Evolutionary conservation across 73 alveolate genomes (phyloP).

Genomic region (Uronychia setigera): DNA sequence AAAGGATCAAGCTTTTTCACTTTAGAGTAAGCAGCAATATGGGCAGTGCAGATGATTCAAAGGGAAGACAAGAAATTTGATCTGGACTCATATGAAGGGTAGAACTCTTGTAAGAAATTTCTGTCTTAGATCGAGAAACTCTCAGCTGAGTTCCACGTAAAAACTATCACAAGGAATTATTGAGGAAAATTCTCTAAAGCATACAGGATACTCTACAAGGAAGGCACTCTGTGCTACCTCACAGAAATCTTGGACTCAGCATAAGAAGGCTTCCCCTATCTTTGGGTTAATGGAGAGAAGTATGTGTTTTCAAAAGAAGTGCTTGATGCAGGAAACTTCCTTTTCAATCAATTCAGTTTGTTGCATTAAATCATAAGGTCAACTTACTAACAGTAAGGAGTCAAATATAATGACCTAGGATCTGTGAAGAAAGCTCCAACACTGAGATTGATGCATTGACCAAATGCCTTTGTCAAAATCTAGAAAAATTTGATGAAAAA

Average conservation of each 20-base stretch:
- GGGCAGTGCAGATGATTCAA: conserved; percentile 51
- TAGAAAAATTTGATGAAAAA: conserved; percentile 38
- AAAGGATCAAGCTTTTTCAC: conserved; percentile 39
- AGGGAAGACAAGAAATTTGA: conserved; percentile 83
- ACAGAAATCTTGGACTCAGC: conserved; percentile 96
- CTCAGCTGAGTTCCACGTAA: conserved; percentile 60
- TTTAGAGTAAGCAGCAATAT: conserved; percentile 59
- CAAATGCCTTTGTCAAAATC: conserved; percentile 10
- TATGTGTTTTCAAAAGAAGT: conserved; percentile 91
- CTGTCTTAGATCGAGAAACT: conserved; percentile 81
- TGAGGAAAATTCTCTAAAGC: conserved; percentile 91
- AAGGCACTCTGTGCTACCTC: conserved; percentile 80
- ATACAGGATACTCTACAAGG: conserved; percentile 81
- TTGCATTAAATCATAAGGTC: background rate
- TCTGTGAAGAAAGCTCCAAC: background rate
- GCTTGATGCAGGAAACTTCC: conserved; percentile 81
- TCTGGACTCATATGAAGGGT: conserved; percentile 92
- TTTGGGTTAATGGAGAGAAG: conserved; percentile 94
- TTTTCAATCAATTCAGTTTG: conserved; percentile 32
- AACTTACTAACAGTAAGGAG: background rate
- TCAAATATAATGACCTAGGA: background rate
- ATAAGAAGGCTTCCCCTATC: conserved; percentile 92
- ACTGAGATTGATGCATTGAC: background rate
- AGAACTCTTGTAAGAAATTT: conserved; percentile 82
- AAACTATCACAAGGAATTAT: conserved; percentile 72